These are phyloP conservation scores for Dionaea muscipula DNA, from an alignment of 179 eudicot genomes.

Conservation along the genomic window DNA sequence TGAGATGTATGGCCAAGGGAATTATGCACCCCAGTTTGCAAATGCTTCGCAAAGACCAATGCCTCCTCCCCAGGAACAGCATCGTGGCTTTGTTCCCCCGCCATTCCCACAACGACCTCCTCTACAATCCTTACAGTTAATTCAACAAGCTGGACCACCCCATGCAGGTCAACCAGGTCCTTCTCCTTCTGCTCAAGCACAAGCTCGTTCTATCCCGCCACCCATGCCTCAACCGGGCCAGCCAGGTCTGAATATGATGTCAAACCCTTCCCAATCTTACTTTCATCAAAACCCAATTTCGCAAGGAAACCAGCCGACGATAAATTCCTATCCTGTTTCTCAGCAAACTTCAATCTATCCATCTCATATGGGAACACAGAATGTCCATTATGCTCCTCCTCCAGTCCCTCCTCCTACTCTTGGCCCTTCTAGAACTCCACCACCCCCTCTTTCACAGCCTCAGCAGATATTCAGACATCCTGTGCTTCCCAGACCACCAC, in stretches of 20 bases:
- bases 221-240: constrained; percentile 24
- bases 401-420: constrained; percentile 25
- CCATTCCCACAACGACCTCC: constrained; percentile 29
- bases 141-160: constrained; percentile 33
- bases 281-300: constrained; percentile 23
- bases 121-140: constrained; percentile 17
- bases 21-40: constrained; percentile 39
- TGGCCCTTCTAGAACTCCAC: constrained; percentile 26
- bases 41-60: constrained; percentile 41
- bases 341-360: constrained; percentile 22
- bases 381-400: constrained; percentile 25
- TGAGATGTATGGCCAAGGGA: constrained; percentile 67
- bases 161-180: constrained; percentile 22
- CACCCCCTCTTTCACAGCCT: constrained; percentile 34
- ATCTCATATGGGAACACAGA: constrained; percentile 23
- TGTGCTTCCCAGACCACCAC: constrained; percentile 12
- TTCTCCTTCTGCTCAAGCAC: constrained; percentile 20
- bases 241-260: constrained; percentile 20
- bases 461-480: constrained; percentile 17
- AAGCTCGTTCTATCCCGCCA: constrained; percentile 22
- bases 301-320: constrained; percentile 22
- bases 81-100: constrained; percentile 23
- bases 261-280: constrained; percentile 13
- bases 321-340: constrained; percentile 23
- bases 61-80: constrained; percentile 37